Percentiles rank a stretch among this genome's conserved stretches.
Evolutionary conservation across 176 grass and related monocot species (phyloP).

Genomic region (Aegilops bicornis): DNA sequence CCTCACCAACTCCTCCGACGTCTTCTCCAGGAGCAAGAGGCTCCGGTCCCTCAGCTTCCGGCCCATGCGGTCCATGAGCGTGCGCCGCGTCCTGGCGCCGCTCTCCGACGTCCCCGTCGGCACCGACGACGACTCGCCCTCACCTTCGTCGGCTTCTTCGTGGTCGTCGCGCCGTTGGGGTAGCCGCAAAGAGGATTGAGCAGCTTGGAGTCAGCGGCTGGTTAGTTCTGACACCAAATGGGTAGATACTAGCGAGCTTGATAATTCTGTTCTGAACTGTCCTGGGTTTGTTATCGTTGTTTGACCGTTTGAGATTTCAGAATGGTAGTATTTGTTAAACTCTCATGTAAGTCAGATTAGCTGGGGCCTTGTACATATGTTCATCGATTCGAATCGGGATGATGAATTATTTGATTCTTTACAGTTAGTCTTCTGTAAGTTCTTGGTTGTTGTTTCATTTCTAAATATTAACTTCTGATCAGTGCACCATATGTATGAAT

Average conservation of each 20-base stretch:
- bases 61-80: conserved; percentile 61
- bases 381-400: neutral
- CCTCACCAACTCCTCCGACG: conserved; percentile 64
- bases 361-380: neutral
- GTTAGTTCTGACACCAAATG: neutral
- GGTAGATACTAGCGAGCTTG: conserved; percentile 1
- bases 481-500: neutral
- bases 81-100: conserved; percentile 49
- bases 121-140: conserved; percentile 34
- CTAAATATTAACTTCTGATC: neutral
- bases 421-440: neutral
- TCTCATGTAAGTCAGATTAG: neutral
- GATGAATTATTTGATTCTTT: conserved; percentile 51
- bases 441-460: neutral
- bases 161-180: conserved; percentile 16
- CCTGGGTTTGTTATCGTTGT: neutral
- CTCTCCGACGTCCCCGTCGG: conserved; percentile 67
- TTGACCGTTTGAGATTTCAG: neutral
- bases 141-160: neutral
- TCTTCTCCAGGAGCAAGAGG: conserved; percentile 52
- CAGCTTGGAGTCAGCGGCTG: neutral
- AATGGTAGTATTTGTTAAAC: conserved; percentile 5
- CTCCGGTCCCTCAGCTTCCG: conserved; percentile 64
- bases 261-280: conserved; percentile 6
- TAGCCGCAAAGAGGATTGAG: conserved; percentile 33